Percentiles rank a stretch among this genome's conserved stretches.
Conservation (phyloP, 2,329 filamentous ascomycete species). For the Colletotrichum godetiae region DNA sequence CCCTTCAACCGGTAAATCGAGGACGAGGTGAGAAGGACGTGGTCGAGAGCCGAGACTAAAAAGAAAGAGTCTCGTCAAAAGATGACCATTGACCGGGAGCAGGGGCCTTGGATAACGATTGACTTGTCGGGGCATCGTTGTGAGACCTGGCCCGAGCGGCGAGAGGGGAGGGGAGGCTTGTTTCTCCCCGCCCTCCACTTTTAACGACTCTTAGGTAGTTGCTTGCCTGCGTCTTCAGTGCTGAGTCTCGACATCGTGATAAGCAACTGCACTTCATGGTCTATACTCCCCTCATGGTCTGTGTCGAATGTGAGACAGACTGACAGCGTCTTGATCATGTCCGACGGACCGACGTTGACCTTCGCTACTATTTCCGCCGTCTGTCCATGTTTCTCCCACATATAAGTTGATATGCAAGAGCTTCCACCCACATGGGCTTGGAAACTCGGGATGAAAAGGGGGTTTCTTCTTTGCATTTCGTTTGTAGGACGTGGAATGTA, state of each 20-base stretch:
- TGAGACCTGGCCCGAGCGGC: background rate
- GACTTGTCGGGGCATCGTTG: conserved; percentile 11
- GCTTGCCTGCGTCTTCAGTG: too few species aligned
- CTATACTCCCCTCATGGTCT: background rate
- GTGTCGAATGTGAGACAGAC: background rate
- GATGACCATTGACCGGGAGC: background rate
- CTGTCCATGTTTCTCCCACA: background rate
- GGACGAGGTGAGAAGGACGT: background rate
- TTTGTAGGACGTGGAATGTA: background rate
- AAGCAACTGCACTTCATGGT: background rate
- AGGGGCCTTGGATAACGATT: background rate
- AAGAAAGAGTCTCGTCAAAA: too few species aligned
- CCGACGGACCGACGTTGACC: background rate
- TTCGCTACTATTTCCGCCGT: background rate
- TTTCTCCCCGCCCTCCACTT: conserved; percentile 18
- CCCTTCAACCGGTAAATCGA: too few species aligned
- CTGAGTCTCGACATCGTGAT: background rate
- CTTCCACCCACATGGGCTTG: background rate
- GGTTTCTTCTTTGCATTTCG: background rate
- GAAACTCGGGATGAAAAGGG: background rate
- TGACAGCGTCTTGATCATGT: background rate
- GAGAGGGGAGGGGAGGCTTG: background rate
- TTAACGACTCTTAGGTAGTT: conserved; percentile 1
- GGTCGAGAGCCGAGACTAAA: background rate
- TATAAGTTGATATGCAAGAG: background rate